phyloP scores from a whole-genome alignment of 352 stramenopile species.

The Globisporangium perplexum region DNA sequence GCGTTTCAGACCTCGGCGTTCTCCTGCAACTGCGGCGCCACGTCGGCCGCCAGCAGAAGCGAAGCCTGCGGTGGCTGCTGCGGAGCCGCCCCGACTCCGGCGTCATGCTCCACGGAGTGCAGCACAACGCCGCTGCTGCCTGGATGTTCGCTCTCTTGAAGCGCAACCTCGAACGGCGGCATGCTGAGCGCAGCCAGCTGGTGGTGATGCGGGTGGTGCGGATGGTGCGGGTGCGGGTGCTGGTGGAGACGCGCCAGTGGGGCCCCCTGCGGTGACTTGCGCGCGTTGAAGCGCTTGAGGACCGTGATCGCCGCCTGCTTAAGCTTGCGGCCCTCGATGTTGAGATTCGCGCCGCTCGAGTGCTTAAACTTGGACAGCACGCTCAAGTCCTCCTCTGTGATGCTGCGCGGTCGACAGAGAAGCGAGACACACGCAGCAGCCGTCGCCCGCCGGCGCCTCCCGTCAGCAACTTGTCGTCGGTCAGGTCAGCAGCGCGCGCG shows the following conservation, averaged over 20 bases:
- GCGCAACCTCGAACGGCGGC: slow-evolving; percentile 9
- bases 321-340: slow-evolving; percentile 49
- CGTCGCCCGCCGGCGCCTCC: not conserved
- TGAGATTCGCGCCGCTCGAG: slow-evolving; percentile 47
- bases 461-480: not conserved
- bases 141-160: slow-evolving; percentile 3
- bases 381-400: slow-evolving; percentile 35
- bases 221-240: not conserved
- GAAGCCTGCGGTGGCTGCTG: not conserved
- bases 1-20: slow-evolving; percentile 16
- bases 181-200: slow-evolving; percentile 6
- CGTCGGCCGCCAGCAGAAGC: not conserved
- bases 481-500: too few species aligned
- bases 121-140: not conserved
- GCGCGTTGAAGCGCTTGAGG: slow-evolving; percentile 25
- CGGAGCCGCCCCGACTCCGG: not conserved
- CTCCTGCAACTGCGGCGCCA: slow-evolving; percentile 3
- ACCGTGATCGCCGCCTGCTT: slow-evolving; percentile 50
- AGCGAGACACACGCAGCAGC: slow-evolving; percentile 1
- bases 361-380: slow-evolving; percentile 62
- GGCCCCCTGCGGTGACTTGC: slow-evolving; percentile 9
- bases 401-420: slow-evolving; percentile 1
- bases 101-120: not conserved
- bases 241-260: not conserved
- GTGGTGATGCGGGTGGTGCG: slow-evolving; percentile 1